Percentiles rank a stretch among this genome's conserved stretches.
Conservation (phyloP, 768 basidiomycete species). For the Mrakia hoshinonis region DNA sequence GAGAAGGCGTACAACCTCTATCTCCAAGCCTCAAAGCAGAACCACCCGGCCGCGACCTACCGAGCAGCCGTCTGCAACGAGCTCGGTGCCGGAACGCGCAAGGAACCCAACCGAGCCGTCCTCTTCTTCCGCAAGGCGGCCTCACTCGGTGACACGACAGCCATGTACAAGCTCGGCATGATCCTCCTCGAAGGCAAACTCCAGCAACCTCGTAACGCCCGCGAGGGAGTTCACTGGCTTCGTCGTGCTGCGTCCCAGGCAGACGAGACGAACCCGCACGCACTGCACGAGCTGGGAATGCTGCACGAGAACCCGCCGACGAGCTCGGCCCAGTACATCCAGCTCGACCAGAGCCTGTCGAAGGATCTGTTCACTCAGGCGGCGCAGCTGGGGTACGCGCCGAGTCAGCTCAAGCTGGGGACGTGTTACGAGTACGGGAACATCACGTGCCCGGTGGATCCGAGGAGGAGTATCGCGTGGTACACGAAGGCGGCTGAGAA, state of each 20-base stretch:
- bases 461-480: slow-evolving; percentile 91
- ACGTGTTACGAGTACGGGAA: slow-evolving; percentile 89
- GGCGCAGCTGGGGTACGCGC: slow-evolving; percentile 84
- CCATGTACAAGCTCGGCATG: slow-evolving; percentile 99
- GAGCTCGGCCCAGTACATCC: slow-evolving; percentile 42
- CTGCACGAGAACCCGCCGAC: slow-evolving; percentile 46
- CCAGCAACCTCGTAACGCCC: slow-evolving; percentile 70
- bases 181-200: slow-evolving; percentile 77
- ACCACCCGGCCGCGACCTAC: slow-evolving; percentile 88
- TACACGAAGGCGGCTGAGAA: slow-evolving; percentile 97
- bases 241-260: slow-evolving; percentile 92
- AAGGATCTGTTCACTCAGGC: slow-evolving; percentile 80
- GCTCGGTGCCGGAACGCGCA: slow-evolving; percentile 88
- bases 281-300: slow-evolving; percentile 81
- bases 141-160: slow-evolving; percentile 88
- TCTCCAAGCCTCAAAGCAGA: slow-evolving; percentile 92
- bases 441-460: slow-evolving; percentile 83
- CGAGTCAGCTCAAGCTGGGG: slow-evolving; percentile 90
- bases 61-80: slow-evolving; percentile 98
- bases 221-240: slow-evolving; percentile 91
- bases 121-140: slow-evolving; percentile 96
- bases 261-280: slow-evolving; percentile 96
- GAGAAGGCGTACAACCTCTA: slow-evolving; percentile 96
- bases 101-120: slow-evolving; percentile 77
- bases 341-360: slow-evolving; percentile 43